Conservation (phyloP, 352 stramenopile species). For the Phytophthora crassamura region DNA sequence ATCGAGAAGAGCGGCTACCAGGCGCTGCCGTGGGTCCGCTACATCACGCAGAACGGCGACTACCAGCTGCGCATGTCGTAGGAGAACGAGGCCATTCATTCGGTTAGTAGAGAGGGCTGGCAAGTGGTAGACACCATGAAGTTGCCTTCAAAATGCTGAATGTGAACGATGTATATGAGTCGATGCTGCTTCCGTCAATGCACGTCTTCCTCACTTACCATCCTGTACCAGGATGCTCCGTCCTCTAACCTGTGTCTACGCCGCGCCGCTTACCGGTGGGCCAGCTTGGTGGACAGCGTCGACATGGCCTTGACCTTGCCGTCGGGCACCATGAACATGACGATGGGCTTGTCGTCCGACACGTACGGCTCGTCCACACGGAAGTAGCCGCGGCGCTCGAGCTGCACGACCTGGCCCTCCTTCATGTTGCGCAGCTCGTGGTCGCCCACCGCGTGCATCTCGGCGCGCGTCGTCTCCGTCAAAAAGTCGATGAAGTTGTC, state of each 20-base stretch:
- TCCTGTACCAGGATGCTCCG: constrained; percentile 12
- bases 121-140: constrained; percentile 26
- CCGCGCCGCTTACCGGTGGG: constrained; percentile 61
- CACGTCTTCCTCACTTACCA: constrained; percentile 2
- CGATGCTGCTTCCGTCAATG: constrained; percentile 19
- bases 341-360: constrained; percentile 89
- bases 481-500: constrained; percentile 98
- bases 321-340: constrained; percentile 99
- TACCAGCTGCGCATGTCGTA: constrained; percentile 99
- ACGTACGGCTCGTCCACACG: constrained; percentile 88
- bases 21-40: constrained; percentile 99
- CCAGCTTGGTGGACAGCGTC: constrained; percentile 87
- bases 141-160: constrained; percentile 33
- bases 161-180: constrained; percentile 44
- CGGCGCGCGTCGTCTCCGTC: constrained; percentile 95
- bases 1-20: constrained; percentile 99
- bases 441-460: constrained; percentile 95
- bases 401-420: constrained; percentile 96
- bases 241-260: constrained; percentile 12
- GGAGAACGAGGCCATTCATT: constrained; percentile 24
- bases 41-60: constrained; percentile 99
- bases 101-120: constrained; percentile 33
- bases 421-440: constrained; percentile 95
- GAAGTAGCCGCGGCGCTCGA: constrained; percentile 99
- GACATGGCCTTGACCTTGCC: constrained; percentile 94